Conservation (phyloP, 495 filamentous ascomycete species). For the Staphylotrichum longicolle region DNA sequence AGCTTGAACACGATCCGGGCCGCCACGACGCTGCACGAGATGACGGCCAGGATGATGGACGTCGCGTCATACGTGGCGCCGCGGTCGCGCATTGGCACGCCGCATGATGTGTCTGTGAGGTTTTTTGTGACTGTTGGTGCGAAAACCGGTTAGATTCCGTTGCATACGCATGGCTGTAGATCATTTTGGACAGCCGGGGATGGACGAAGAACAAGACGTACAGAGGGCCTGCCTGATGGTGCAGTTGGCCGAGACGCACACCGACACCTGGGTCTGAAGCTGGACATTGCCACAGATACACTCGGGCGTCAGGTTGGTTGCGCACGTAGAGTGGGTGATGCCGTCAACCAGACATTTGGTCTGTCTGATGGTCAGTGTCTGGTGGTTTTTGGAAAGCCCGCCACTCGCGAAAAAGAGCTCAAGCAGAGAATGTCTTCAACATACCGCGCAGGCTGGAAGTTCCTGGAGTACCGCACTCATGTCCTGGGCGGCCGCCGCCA, state of each 20-base stretch:
- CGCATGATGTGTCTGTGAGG: slow-evolving; percentile 4
- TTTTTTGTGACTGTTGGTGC: slow-evolving; percentile 14
- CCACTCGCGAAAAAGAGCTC: neutral
- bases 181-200: too few relatives aligned
- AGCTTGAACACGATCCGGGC: slow-evolving; percentile 13
- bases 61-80: neutral
- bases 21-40: neutral
- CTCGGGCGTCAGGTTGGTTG: slow-evolving; percentile 2
- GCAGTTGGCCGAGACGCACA: slow-evolving; percentile 11
- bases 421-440: neutral
- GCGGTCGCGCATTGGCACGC: slow-evolving; percentile 10
- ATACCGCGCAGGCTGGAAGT: slow-evolving; percentile 12
- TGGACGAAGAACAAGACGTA: neutral
- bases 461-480: neutral
- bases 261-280: slow-evolving; percentile 7
- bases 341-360: neutral
- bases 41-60: slow-evolving; percentile 7
- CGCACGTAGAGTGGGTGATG: slow-evolving; percentile 2
- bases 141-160: neutral
- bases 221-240: slow-evolving; percentile 9
- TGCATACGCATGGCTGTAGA: neutral
- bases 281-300: slow-evolving; percentile 8
- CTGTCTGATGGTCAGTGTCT: neutral
- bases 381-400: too few relatives aligned
- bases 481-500: neutral